A percentile compares a stretch with the other conserved stretches of the same genome.
phyloP scores from a whole-genome alignment of 306 rosid species.

The Citrullus amarus region DNA sequence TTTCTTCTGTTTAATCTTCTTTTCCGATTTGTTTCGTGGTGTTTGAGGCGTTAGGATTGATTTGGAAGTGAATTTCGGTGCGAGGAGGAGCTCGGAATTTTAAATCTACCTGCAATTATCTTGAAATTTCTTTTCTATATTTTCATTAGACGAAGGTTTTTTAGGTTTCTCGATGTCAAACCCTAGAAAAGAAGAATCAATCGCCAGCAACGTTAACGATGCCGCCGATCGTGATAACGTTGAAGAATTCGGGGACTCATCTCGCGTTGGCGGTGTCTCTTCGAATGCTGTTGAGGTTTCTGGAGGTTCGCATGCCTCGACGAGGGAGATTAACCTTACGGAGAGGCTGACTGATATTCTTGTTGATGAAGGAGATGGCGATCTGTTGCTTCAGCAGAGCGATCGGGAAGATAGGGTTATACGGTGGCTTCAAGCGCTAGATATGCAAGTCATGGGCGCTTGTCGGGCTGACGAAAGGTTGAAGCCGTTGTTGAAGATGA shows the following conservation, averaged over 20 bases:
- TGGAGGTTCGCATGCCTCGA: slow-evolving; percentile 22
- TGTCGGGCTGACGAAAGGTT: slow-evolving; percentile 86
- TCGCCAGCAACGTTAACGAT: slow-evolving; percentile 9
- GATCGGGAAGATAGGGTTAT: slow-evolving; percentile 54
- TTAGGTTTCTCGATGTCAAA: slow-evolving; percentile 31
- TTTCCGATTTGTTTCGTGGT: background rate
- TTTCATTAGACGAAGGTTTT: background rate
- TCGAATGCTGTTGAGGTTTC: slow-evolving; percentile 22
- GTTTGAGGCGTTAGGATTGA: background rate
- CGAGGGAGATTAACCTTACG: slow-evolving; percentile 48
- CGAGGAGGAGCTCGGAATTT: background rate
- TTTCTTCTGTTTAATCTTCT: background rate
- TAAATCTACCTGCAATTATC: background rate
- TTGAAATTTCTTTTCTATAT: background rate
- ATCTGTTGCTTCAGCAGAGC: slow-evolving; percentile 71
- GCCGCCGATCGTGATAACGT: slow-evolving; percentile 25
- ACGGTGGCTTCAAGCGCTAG: slow-evolving; percentile 87
- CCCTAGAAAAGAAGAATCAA: slow-evolving; percentile 32
- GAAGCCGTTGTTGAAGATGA: slow-evolving; percentile 82
- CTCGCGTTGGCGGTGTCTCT: slow-evolving; percentile 20
- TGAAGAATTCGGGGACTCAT: slow-evolving; percentile 33
- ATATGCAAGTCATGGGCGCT: slow-evolving; percentile 85
- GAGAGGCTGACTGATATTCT: slow-evolving; percentile 70
- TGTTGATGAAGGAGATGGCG: slow-evolving; percentile 62
- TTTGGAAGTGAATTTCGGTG: background rate